Evolutionary conservation across 2,329 filamentous ascomycete genomes (phyloP), one percentile per base, ranked within the genome.

Genomic region (Arachnopeziza araneosa): DNA sequence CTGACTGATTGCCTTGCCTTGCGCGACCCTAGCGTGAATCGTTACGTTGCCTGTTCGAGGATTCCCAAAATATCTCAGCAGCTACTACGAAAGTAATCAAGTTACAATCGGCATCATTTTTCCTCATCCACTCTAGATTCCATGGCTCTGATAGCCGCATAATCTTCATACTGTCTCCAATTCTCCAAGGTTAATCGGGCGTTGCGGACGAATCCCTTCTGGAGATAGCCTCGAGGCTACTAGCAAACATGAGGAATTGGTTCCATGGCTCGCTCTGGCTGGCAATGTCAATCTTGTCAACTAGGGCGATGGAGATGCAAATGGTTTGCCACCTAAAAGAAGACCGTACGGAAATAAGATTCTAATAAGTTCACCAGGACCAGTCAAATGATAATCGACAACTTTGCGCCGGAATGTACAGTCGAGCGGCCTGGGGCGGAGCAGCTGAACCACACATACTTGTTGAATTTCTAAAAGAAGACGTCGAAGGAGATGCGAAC

Each of bases 381-480:
- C 82, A 95, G 72, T 84, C 86, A 58, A 84, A 90, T 56, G 83
- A 87, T 44, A 89, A 93, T 71, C 82, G 86, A 71, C 90, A 96
- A 78, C 84, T 88, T 83, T 97, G 93, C 78, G 79, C 83, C 59
- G 84, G 93, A 78, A 97, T 98, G 93, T 98, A 97, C 79, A 93
- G 90, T 77, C 87, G 85, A 72, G 89, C 86, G 70, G 83, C 88
- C 55, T 98, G 93, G 93, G 91, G 91, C 68, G 93, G 93, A 61
- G 83, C 85, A 44, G 83, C 91, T 62, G 91, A 97, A 68, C 93
- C 93, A 22, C 96, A 91, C 77, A 96, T 98, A 73, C 82, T 89
- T 67, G 83, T 91, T 73, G 91, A 91, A 72, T 96, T 96, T 70
- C 76, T 88, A 50, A 81, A 84, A 64, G 75, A 79, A 75, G 81